Percentiles rank a stretch among this genome's conserved stretches.
phyloP scores from a whole-genome alignment of 75 land plant genomes.

The Chamaecyparis obtusa region DNA sequence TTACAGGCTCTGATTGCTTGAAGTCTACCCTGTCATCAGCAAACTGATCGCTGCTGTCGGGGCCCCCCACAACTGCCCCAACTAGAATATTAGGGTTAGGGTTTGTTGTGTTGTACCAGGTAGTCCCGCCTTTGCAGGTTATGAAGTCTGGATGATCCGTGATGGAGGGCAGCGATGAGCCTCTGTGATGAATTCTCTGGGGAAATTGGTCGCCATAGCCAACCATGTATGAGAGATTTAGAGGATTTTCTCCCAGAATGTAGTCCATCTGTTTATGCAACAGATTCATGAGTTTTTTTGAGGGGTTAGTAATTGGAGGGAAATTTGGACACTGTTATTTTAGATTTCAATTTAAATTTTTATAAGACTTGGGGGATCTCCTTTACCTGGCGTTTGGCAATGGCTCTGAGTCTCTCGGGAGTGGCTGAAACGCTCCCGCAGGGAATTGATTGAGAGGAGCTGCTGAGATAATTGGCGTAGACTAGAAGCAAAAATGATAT shows the following conservation, averaged over 20 bases:
- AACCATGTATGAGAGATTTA: conserved; percentile 85
- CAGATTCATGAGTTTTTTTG: not conserved
- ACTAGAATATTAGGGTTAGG: conserved; percentile 69
- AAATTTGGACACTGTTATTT: not conserved
- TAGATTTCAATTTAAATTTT: not conserved
- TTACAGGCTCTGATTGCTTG: conserved; percentile 55
- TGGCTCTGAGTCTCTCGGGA: conserved; percentile 36
- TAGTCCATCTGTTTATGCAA: conserved; percentile 61
- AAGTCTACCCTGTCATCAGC: conserved; percentile 52
- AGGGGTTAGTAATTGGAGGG: not conserved
- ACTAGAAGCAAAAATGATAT: conserved; percentile 65
- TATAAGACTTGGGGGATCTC: not conserved
- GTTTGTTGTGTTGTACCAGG: conserved; percentile 33
- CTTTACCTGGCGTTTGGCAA: conserved; percentile 57
- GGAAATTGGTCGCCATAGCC: conserved; percentile 76
- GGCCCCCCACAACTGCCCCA: conserved; percentile 86
- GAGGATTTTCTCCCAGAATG: conserved; percentile 81
- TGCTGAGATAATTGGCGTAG: conserved; percentile 68
- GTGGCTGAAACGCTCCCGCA: conserved; percentile 53
- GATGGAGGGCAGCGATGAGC: conserved; percentile 70
- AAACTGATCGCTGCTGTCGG: conserved; percentile 53
- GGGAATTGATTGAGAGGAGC: conserved; percentile 16
- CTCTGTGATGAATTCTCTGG: conserved; percentile 78
- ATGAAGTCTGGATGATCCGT: conserved; percentile 40
- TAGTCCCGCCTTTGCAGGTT: conserved; percentile 54